phyloP scores from a whole-genome alignment of 208 protist species.

The Tritrichomonas foetus region DNA sequence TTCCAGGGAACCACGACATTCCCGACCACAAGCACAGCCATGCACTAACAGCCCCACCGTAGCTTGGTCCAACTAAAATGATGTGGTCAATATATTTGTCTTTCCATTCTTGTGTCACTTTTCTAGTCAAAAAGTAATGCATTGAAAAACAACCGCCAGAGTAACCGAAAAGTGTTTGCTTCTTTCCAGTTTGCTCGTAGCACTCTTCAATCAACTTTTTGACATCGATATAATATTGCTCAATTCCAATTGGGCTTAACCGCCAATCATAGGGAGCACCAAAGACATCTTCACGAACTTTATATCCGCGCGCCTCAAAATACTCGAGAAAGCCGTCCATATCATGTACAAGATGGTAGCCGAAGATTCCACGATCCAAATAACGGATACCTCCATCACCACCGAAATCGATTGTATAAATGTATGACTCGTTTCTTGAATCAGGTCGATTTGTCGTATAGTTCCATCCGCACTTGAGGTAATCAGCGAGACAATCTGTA shows the following conservation, averaged over 20 bases:
- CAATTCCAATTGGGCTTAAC: not conserved
- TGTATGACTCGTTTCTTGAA: constrained; percentile 20
- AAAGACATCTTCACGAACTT: not conserved
- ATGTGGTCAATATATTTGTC: not conserved
- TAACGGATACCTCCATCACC: not conserved
- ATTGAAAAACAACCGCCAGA: not conserved
- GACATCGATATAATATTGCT: not conserved
- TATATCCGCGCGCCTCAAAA: not conserved
- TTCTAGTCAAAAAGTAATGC: not conserved
- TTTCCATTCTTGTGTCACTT: not conserved
- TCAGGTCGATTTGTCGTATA: not conserved
- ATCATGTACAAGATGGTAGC: not conserved
- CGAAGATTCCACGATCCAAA: not conserved
- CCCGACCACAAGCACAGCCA: not conserved
- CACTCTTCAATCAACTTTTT: not conserved
- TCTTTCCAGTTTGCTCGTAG: not conserved
- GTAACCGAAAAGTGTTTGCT: not conserved
- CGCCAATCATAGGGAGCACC: constrained; percentile 1
- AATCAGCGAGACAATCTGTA: not conserved
- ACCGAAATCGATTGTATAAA: not conserved
- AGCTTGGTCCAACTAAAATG: not conserved
- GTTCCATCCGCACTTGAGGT: not conserved
- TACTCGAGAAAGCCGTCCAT: not conserved
- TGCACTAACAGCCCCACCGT: not conserved
- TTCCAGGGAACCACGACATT: not conserved